phyloP scores from a whole-genome alignment of 1,284 basidiomycete species.

The Pterula multifida region DNA sequence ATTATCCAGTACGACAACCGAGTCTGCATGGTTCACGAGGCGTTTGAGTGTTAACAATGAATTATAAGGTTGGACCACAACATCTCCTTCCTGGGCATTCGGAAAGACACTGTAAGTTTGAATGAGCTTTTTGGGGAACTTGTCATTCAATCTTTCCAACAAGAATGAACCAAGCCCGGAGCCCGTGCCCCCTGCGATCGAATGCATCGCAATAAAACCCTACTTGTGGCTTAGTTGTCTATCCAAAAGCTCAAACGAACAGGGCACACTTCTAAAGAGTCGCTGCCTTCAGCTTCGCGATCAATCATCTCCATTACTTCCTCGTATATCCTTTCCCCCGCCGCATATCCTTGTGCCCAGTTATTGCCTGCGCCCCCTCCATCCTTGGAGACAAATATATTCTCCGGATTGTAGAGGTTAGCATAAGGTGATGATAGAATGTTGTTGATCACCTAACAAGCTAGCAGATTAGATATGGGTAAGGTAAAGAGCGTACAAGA shows the following conservation, averaged over 20 bases:
- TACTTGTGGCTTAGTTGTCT: too few relatives aligned
- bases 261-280: slow-evolving; percentile 79
- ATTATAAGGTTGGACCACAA: slow-evolving; percentile 98
- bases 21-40: slow-evolving; percentile 93
- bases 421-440: slow-evolving; percentile 89
- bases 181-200: slow-evolving; percentile 97
- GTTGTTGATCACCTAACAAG: slow-evolving; percentile 82
- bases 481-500: slow-evolving; percentile 2
- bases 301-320: slow-evolving; percentile 99
- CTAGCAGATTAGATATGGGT: slow-evolving; percentile 7
- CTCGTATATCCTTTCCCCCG: slow-evolving; percentile 88
- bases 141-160: slow-evolving; percentile 92
- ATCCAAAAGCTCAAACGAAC: background rate
- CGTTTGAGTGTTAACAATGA: slow-evolving; percentile 91
- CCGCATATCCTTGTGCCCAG: slow-evolving; percentile 91
- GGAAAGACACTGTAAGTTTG: slow-evolving; percentile 99
- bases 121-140: slow-evolving; percentile 97
- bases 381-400: slow-evolving; percentile 91
- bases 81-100: slow-evolving; percentile 82
- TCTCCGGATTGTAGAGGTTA: slow-evolving; percentile 96
- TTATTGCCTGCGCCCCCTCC: slow-evolving; percentile 98
- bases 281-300: slow-evolving; percentile 95
- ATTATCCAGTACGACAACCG: slow-evolving; percentile 96
- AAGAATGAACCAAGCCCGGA: slow-evolving; percentile 97
- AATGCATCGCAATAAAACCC: slow-evolving; percentile 99